Evolutionary conservation across 1,284 basidiomycete genomes (phyloP).

Genomic region (Ceratobasidium sp.): DNA sequence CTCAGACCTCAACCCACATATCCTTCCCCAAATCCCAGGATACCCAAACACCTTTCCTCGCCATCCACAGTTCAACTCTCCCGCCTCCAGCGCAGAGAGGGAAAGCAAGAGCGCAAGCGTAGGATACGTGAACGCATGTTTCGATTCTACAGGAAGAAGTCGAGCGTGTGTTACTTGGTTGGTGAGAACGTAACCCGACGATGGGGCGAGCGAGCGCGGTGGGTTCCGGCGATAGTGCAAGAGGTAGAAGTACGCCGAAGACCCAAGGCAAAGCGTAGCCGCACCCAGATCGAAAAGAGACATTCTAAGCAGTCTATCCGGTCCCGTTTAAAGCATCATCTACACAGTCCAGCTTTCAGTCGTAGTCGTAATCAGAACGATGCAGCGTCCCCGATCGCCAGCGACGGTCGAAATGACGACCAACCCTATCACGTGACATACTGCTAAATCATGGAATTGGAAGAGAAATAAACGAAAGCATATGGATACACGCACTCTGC

Average conservation of each 20-base stretch:
- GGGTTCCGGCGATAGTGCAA: constrained; percentile 9
- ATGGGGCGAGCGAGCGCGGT: neutral
- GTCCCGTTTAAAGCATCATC: too few relatives aligned
- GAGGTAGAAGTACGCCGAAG: constrained; percentile 32
- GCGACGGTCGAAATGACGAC: too few relatives aligned
- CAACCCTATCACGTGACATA: too few relatives aligned
- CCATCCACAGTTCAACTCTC: constrained; percentile 63
- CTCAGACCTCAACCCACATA: constrained; percentile 65
- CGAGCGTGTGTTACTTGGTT: constrained; percentile 71
- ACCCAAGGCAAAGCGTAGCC: constrained; percentile 4
- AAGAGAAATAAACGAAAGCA: too few relatives aligned
- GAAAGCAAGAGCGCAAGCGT: constrained; percentile 73
- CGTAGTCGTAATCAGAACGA: too few relatives aligned
- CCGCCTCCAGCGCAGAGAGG: constrained; percentile 68
- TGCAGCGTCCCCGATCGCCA: too few relatives aligned
- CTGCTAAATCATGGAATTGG: too few relatives aligned
- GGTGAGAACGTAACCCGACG: constrained; percentile 62
- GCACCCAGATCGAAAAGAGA: constrained; percentile 1
- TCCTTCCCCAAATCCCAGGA: constrained; percentile 59
- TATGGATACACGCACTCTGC: too few relatives aligned
- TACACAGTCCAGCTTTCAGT: too few relatives aligned
- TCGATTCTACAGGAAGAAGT: constrained; percentile 66
- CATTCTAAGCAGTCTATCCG: neutral
- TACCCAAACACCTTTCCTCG: constrained; percentile 69
- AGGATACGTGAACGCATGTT: constrained; percentile 74